These are phyloP conservation scores for Candida tibetensis DNA, from an alignment of 805 yeast species.

Conservation along the genomic window DNA sequence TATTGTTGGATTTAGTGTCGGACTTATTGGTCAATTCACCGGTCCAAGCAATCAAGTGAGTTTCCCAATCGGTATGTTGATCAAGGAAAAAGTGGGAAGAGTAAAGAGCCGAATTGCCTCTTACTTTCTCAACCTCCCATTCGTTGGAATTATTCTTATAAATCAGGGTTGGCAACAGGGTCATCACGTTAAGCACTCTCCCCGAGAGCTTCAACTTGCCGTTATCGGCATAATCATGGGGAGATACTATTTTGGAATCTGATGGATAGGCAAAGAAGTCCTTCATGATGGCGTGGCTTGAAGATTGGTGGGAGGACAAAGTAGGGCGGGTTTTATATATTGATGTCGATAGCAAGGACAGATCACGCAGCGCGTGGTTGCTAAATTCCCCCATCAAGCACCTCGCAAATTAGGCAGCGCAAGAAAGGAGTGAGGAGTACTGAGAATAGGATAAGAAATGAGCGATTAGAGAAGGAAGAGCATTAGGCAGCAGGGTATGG, in stretches of 20 bases:
- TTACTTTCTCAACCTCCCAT: slow-evolving; percentile 60
- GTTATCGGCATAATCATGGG: slow-evolving; percentile 25
- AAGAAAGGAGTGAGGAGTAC: too few species aligned
- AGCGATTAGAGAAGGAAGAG: too few species aligned
- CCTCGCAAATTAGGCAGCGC: too few species aligned
- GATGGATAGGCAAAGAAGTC: slow-evolving; percentile 23
- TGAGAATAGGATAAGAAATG: too few species aligned
- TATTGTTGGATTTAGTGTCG: slow-evolving; percentile 6
- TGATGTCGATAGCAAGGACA: too few species aligned
- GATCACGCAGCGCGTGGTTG: too few species aligned
- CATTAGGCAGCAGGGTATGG: too few species aligned
- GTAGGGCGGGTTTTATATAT: too few species aligned
- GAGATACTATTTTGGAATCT: slow-evolving; percentile 21
- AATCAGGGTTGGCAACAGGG: slow-evolving; percentile 65
- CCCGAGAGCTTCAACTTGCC: slow-evolving; percentile 52
- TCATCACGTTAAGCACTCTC: slow-evolving; percentile 63
- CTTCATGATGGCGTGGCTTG: slow-evolving; percentile 2
- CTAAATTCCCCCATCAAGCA: too few species aligned
- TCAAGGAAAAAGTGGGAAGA: slow-evolving; percentile 67
- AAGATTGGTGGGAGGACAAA: too few species aligned
- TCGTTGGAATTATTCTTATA: slow-evolving; percentile 33
- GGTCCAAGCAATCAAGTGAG: slow-evolving; percentile 90
- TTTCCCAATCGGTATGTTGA: slow-evolving; percentile 76
- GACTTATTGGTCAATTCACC: slow-evolving; percentile 65
- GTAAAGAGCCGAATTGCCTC: slow-evolving; percentile 84